Base-by-base conservation (phyloP, 2,329 filamentous ascomycete species). In the Gnomoniopsis sp. region DNA sequence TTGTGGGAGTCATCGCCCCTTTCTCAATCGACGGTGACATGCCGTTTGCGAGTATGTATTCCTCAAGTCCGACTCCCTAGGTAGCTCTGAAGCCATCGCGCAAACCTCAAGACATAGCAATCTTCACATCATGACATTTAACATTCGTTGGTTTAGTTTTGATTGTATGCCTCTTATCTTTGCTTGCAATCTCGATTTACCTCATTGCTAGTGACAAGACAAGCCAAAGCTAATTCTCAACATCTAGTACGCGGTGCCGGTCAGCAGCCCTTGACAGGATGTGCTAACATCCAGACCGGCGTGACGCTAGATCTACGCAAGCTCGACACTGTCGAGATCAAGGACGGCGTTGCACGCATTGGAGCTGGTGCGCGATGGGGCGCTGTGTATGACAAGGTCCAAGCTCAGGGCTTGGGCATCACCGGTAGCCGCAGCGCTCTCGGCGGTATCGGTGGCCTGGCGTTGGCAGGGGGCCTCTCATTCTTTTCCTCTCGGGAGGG, bases 381-480 rank as follows among this genome's bases (percentile, higher is more conserved):
- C 11, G 62, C 72, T 6, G 72, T 77, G 1, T 77, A 76, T 62
- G 53, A 65, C 3, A 54, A 58, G 4, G 64, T 77, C 2, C 68
- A 72, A 14, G 36, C 61, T 2, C 48, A 70, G 19, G 67, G 66
- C 3, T 55, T 76, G 1, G 65, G 68, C 3, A 70, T 73, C 6
- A 63, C 68, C 2, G 76, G 76, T 0, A 73, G 72, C 7, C 66
- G 74, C 44, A 66, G 68, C 14, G 65, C 66, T 0, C 62, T 54
- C 0, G 69, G 74, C 34, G 72, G 74, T 23, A 71, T 77, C 26
- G 75, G 74, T 3, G 73, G 70, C 30, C 69, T 69, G 50, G 65
- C 70, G 49, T 72, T 80, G 0, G 77, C 77, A 62, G 64, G 77
- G 52, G 77, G 77, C 1, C 65, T 77, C 10, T 75, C 74, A 1